Evolutionary conservation across 1,284 basidiomycete genomes (phyloP), one percentile per base, ranked within the genome.

Genomic region (Golubevia sp.): DNA sequence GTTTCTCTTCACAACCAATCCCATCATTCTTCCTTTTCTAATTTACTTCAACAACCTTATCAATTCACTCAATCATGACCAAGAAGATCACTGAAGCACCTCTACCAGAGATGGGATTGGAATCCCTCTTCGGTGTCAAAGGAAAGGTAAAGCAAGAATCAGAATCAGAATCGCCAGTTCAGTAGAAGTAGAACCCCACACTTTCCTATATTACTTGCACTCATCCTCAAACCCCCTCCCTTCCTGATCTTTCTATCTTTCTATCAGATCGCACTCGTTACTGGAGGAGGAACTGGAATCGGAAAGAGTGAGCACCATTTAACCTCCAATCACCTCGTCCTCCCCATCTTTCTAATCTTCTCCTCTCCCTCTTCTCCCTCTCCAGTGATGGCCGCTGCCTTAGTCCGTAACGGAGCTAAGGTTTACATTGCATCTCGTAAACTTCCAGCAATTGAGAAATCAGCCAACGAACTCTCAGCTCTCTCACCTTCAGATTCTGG

Each of bases 351-450:
- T 49, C 7, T 3, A 38, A 48, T 8, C 27, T 5, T 13, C 56
- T 55, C 3, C 21, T 26, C 8, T 48, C 1, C 20, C 48, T 8
- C 2, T 20, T 21, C 6, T 48, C 13, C 25, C 51, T 7, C 30
- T 56, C 15, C 64, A 71, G 91, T 92, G 89, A 93, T 94, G 71
- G 90, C 92, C 5, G 86, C 89, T 0, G 90, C 90, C 0, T 89
- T 92, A 71, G 90, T 91, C 1, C 89, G 90, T 84, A 94, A 93
- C 73, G 92, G 92, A 6, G 91, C 90, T 44, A 75, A 78, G 50
- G 91, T 92, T 26, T 92, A 94, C 85, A 93, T 95, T 73, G 93
- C 93, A 7, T 90, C 91, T 2, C 87, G 92, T 56, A 93, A 93
- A n/a, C 25, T 50, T 13, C 30, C 30, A 5, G 5, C 4, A 34